Conservation (phyloP, 305 asterid genomes). For the Rubia balearica region DNA sequence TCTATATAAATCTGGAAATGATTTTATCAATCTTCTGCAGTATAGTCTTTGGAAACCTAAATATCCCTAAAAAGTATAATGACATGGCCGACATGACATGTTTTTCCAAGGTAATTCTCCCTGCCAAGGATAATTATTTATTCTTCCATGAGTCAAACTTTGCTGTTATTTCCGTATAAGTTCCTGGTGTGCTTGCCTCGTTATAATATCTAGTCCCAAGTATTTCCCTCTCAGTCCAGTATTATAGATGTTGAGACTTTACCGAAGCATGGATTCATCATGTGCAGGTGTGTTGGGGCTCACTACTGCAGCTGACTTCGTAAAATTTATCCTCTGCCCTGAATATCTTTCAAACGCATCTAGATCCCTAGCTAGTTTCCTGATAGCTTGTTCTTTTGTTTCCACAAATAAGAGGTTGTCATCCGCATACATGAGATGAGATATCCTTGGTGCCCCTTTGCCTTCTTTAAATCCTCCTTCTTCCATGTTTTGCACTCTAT, state of each 20-base stretch:
- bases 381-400: not conserved
- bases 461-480: not conserved
- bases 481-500: not conserved
- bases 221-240: not conserved
- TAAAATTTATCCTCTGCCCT: not conserved
- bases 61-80: not conserved
- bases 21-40: not conserved
- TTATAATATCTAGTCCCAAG: not conserved
- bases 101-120: not conserved
- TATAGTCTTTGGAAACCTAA: not conserved
- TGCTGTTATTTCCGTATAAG: not conserved
- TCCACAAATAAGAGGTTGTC: not conserved
- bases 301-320: not conserved
- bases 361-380: not conserved
- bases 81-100: not conserved
- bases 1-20: not conserved
- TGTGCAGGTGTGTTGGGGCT: not conserved
- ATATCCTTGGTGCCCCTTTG: not conserved
- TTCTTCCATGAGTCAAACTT: not conserved
- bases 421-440: not conserved
- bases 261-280: not conserved
- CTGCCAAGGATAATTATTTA: not conserved
- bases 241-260: not conserved
- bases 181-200: too few relatives aligned
- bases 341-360: not conserved